These are phyloP conservation scores for Thymus mandschuricus DNA, from an alignment of 257 asterid genomes.

Conservation along the genomic window DNA sequence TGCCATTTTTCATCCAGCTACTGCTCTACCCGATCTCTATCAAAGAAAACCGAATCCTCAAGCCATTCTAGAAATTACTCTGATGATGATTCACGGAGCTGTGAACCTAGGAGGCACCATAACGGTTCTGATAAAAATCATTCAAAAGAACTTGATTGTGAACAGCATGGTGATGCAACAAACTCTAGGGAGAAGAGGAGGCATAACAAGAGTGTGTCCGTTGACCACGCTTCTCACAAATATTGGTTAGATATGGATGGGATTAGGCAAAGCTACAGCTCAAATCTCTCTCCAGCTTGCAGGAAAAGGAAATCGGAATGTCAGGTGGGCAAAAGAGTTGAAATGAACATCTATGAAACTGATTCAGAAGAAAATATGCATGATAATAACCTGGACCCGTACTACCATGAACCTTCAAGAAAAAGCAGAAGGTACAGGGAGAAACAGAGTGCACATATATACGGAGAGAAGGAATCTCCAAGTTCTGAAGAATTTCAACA, in stretches of 20 bases:
- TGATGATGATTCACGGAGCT: constrained; percentile 41
- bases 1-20: constrained; percentile 43
- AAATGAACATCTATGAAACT: constrained; percentile 27
- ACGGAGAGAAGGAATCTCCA: constrained; percentile 31
- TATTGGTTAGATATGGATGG: constrained; percentile 23
- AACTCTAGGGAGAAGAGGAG: constrained; percentile 32
- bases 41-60: constrained; percentile 49
- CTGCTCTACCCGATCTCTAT: constrained; percentile 47
- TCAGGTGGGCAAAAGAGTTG: constrained; percentile 26
- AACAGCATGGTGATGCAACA: constrained; percentile 35
- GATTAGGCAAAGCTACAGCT: constrained; percentile 31
- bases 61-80: constrained; percentile 50
- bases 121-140: constrained; percentile 37
- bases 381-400: constrained; percentile 34
- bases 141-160: constrained; percentile 37
- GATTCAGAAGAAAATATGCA: constrained; percentile 30
- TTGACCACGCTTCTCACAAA: constrained; percentile 45
- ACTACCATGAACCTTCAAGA: constrained; percentile 29
- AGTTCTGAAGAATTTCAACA: constrained; percentile 35
- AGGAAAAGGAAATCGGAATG: constrained; percentile 30
- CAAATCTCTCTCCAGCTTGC: constrained; percentile 34
- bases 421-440: constrained; percentile 38
- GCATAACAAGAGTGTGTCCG: constrained; percentile 33
- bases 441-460: constrained; percentile 11
- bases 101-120: constrained; percentile 33